Conservation (phyloP, 441 rosid species). For the Geranium incanum region DNA sequence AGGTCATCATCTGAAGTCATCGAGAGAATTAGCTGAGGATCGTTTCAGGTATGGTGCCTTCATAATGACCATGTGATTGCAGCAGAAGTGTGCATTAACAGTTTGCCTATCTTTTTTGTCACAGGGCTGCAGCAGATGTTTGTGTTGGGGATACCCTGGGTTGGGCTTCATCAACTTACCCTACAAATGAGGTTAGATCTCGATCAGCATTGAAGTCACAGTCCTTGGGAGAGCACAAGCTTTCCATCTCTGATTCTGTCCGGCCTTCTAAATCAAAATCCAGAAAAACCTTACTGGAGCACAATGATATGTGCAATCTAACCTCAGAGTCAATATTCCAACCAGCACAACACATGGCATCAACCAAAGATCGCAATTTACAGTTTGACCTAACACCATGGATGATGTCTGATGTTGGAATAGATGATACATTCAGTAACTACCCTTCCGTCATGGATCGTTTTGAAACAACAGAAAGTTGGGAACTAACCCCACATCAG, state of each 20-base stretch:
- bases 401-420: constrained; percentile 25
- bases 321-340: constrained; percentile 32
- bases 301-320: constrained; percentile 28
- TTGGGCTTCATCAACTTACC: constrained; percentile 62
- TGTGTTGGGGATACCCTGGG: constrained; percentile 47
- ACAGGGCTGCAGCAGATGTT: constrained; percentile 68
- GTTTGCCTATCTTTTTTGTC: constrained; percentile 11
- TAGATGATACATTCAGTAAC: constrained; percentile 18
- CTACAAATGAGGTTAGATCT: constrained; percentile 48
- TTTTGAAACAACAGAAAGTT: constrained; percentile 26
- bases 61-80: neutral
- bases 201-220: constrained; percentile 42
- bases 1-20: constrained; percentile 38
- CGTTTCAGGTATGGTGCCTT: constrained; percentile 63
- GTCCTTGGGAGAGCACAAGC: constrained; percentile 77
- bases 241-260: constrained; percentile 36
- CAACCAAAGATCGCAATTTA: constrained; percentile 42
- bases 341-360: constrained; percentile 17
- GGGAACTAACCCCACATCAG: constrained; percentile 31
- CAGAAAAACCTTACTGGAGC: constrained; percentile 44
- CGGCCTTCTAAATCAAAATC: constrained; percentile 57
- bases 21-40: constrained; percentile 46
- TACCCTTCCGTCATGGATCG: constrained; percentile 25
- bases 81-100: neutral
- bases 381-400: constrained; percentile 41